phyloP scores from a whole-genome alignment of 495 filamentous ascomycete genomes.

The Trypethelium eluteriae region DNA sequence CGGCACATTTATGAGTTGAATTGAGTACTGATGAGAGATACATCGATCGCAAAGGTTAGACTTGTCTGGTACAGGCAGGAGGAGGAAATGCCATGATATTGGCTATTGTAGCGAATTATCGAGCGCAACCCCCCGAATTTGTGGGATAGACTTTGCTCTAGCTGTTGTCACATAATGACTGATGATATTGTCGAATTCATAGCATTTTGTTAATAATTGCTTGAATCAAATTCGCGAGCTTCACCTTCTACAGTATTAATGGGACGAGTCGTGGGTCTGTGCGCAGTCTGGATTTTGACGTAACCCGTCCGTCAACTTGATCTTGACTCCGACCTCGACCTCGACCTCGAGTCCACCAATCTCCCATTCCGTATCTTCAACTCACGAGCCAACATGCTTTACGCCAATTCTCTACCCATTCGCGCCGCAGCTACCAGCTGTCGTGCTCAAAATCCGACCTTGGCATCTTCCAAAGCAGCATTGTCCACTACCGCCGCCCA shows the following conservation, averaged over 20 bases:
- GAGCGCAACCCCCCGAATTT: too few relatives aligned
- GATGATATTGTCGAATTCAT: too few relatives aligned
- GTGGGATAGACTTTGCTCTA: too few relatives aligned
- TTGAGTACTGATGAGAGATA: too few relatives aligned
- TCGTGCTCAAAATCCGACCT: background rate
- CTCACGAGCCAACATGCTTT: background rate
- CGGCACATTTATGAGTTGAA: too few relatives aligned
- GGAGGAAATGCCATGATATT: too few relatives aligned
- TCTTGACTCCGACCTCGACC: background rate
- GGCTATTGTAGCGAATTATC: too few relatives aligned
- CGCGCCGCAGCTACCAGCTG: conserved; percentile 3
- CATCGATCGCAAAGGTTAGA: too few relatives aligned
- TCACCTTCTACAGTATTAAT: background rate
- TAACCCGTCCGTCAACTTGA: background rate
- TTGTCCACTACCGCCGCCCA: background rate
- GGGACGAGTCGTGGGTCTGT: background rate
- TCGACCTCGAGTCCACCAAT: background rate
- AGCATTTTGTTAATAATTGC: too few relatives aligned
- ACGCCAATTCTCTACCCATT: background rate
- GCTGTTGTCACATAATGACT: too few relatives aligned
- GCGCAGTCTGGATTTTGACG: background rate
- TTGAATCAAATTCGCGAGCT: too few relatives aligned
- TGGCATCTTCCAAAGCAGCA: background rate
- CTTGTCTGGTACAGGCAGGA: too few relatives aligned
- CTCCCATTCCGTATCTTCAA: background rate